Base-by-base conservation (phyloP, 441 rosid species). In the Populus tomentosa region DNA sequence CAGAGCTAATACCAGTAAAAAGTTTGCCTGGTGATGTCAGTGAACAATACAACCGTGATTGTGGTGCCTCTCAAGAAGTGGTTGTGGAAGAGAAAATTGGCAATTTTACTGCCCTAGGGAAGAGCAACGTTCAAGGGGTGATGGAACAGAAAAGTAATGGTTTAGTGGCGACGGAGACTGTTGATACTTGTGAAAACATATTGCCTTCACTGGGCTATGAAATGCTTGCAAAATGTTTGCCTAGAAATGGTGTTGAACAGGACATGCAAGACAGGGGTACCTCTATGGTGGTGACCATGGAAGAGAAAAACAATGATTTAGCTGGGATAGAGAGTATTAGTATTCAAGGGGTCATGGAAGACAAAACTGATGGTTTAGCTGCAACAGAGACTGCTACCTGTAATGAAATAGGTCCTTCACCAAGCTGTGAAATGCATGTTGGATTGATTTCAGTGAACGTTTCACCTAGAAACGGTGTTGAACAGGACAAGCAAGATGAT, bases 251-350 rank as follows among this genome's bases (percentile, higher is more conserved):
- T 13, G 18, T 46, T 46, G 56, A 46, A 4, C 56, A 3, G 14
- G 32, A 30, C 32, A 30, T 30, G 32, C 32, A 30, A 30, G 56
- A 46, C 56, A 13, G 56, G 4, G 18, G 56, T 4, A 46, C 56
- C 18, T 46, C 56, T 46, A 46, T 46, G 18, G 18, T 46, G 56
- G 56, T 46, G 56, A 46, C 18, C 35, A 21, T 56, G 75, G 75
- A 68, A 23, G 83, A 80, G 84, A 74, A 81, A 70, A 64, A 2
- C 23, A 77, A 69, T 65, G 40, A 33, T 32, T 71, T 62, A 69
- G 23, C 71, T 21, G 67, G 59, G 80, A 38, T 75, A 77, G 73
- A 71, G 56, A 79, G 66, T 75, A 71, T 35, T 42, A 67, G 14
- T 28, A 64, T 24, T 28, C 33, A 64, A 64, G 67, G 67, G 67